Evolutionary conservation across 139 green algal species (phyloP).

Genomic region (Coelastrella sp.): DNA sequence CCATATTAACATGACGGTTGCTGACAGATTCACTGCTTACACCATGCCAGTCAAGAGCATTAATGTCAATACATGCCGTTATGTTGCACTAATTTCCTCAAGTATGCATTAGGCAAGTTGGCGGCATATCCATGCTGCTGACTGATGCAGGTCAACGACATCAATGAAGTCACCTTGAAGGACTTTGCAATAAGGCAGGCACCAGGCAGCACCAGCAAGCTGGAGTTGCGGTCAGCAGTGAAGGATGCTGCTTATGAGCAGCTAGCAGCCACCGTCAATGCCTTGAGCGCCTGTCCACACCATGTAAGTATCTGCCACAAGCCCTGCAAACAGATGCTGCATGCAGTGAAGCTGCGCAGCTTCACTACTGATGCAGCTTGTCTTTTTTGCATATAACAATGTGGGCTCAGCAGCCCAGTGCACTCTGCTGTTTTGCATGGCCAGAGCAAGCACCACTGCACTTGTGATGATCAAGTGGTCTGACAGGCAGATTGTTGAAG

Average conservation of each 20-base stretch:
- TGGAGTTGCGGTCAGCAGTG: slow-evolving; percentile 63
- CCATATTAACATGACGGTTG: too few relatives aligned
- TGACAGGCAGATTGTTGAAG: too few relatives aligned
- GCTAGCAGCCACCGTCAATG: slow-evolving; percentile 66
- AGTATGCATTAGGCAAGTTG: too few relatives aligned
- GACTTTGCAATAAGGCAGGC: slow-evolving; percentile 36
- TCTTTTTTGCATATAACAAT: too few relatives aligned
- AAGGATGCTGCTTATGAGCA: slow-evolving; percentile 53
- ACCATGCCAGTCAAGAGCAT: too few relatives aligned
- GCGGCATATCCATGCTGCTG: slow-evolving; percentile 44
- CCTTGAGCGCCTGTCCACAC: slow-evolving; percentile 65
- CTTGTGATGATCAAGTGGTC: background rate
- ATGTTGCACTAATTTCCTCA: too few relatives aligned
- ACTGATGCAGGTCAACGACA: slow-evolving; percentile 47
- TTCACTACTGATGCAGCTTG: background rate
- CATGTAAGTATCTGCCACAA: slow-evolving; percentile 4
- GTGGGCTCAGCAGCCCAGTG: too few relatives aligned
- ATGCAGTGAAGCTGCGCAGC: background rate
- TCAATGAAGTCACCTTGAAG: slow-evolving; percentile 49
- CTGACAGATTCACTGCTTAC: too few relatives aligned
- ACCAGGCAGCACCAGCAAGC: slow-evolving; percentile 13
- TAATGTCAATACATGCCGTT: too few relatives aligned
- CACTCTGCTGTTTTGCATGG: background rate
- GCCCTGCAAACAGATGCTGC: too few relatives aligned
- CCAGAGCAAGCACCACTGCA: background rate